Evolutionary conservation across 345 rosid genomes (phyloP), one percentile per base, ranked within the genome.

Genomic region (Sonneratia caseolaris): DNA sequence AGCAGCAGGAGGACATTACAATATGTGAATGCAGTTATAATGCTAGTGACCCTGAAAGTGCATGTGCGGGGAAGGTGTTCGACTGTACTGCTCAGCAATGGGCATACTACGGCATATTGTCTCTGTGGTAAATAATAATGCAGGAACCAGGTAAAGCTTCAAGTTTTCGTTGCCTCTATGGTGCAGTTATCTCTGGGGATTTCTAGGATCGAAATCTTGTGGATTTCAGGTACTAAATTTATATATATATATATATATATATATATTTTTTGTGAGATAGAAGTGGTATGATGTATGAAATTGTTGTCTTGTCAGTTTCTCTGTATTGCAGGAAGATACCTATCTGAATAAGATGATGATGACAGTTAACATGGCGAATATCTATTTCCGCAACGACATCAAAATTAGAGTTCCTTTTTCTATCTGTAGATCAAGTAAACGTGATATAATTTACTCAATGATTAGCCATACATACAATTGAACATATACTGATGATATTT

Each of bases 261-360:
- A 27, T 27, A 0, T 27, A 0, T 27, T 27, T 27, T 27, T 27
- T 27, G 32, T 27, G 32, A 27, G 32, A 27, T 27, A 27, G 32
- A 27, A 27, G 92, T 74, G 97, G 98, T 55, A 21, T 55, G 24
- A 55, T 55, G 24, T 55, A 37, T 66, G 45, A 14, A 66, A 35
- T 36, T 66, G 7, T 69, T n/a, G 10, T 32, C 36, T 51, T 24
- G 36, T 47, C 4, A 27, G 18, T 37, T 66, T 66, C n/a, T n/a
- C 72, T 66, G 56, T 76, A 71, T 65, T 40, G 64, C 86, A 94
- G 95, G 97, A 94, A 81, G 96, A 94, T 76, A 91, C 98, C 35
- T 90, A 90, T 77, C 78, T 91, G 48, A 91, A 97, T 96, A 91
- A 81, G 97, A 94, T 64, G 93, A 88, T 16, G 97, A 94, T 62